These are phyloP conservation scores for Cerrena zonata DNA, from an alignment of 1,284 basidiomycete genomes.

Conservation along the genomic window DNA sequence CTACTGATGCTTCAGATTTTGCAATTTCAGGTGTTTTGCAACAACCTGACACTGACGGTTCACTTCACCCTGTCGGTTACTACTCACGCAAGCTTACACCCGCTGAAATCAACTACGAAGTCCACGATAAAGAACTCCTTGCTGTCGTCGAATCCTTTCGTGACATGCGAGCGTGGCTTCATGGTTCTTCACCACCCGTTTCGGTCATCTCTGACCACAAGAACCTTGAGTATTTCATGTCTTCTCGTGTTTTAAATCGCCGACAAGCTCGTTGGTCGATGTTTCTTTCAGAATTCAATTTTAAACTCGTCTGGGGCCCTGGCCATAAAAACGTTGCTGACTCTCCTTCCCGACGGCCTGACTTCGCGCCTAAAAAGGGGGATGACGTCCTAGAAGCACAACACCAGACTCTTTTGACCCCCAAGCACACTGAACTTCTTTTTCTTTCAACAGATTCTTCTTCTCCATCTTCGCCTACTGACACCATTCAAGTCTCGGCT, in stretches of 20 bases:
- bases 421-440: slow-evolving; percentile 19
- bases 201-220: slow-evolving; percentile 26
- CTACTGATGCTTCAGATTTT: slow-evolving; percentile 27
- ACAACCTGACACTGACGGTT: slow-evolving; percentile 22
- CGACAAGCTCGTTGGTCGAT: slow-evolving; percentile 19
- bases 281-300: not conserved
- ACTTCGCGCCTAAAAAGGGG: slow-evolving; percentile 13
- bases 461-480: slow-evolving; percentile 3
- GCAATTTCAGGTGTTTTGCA: slow-evolving; percentile 25
- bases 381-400: slow-evolving; percentile 17
- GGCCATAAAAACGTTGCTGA: slow-evolving; percentile 2
- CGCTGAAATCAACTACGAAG: slow-evolving; percentile 21
- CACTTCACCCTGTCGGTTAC: slow-evolving; percentile 28
- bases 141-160: slow-evolving; percentile 24
- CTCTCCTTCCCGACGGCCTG: not conserved
- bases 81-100: slow-evolving; percentile 26
- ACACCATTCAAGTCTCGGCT: not conserved
- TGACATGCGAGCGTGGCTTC: slow-evolving; percentile 23
- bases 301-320: not conserved
- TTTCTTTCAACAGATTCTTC: slow-evolving; percentile 14
- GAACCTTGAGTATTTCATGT: slow-evolving; percentile 24
- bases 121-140: slow-evolving; percentile 24
- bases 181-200: slow-evolving; percentile 1
- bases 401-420: slow-evolving; percentile 24
- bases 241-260: slow-evolving; percentile 26